A percentile compares a stretch with the other conserved stretches of the same genome.
These are phyloP conservation scores for Salinomyces thailandicus DNA, from an alignment of 2,329 filamentous ascomycete genomes.

Conservation along the genomic window DNA sequence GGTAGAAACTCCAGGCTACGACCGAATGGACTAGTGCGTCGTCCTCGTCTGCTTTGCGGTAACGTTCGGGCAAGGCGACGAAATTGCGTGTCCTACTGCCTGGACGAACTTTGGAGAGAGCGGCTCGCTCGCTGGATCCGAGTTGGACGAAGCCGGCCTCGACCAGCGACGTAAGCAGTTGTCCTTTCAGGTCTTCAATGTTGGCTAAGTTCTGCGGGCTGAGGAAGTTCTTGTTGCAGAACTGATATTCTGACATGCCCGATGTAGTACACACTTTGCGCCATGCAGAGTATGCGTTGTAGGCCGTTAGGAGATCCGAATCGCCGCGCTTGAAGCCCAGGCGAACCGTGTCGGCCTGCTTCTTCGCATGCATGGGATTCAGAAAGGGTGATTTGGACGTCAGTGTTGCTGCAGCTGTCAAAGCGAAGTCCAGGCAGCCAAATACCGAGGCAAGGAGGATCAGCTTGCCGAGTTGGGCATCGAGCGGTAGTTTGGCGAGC, in stretches of 20 bases:
- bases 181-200: constrained; percentile 91
- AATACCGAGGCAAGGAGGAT: constrained; percentile 80
- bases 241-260: constrained; percentile 67
- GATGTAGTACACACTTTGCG: constrained; percentile 66
- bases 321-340: constrained; percentile 72
- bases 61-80: constrained; percentile 67
- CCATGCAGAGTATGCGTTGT: constrained; percentile 89
- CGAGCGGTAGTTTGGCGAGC: constrained; percentile 76
- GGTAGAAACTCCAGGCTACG: constrained; percentile 91
- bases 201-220: constrained; percentile 79
- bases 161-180: constrained; percentile 72
- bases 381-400: constrained; percentile 93
- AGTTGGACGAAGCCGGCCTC: constrained; percentile 76
- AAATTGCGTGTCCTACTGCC: constrained; percentile 58
- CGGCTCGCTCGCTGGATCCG: constrained; percentile 59
- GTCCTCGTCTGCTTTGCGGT: constrained; percentile 67
- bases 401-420: constrained; percentile 85
- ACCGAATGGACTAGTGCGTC: constrained; percentile 71
- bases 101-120: constrained; percentile 59
- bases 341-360: constrained; percentile 70
- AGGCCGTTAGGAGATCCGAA: constrained; percentile 84
- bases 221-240: constrained; percentile 90
- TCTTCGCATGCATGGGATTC: constrained; percentile 70
- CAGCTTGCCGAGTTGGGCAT: constrained; percentile 90
- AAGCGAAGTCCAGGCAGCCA: constrained; percentile 78